These are phyloP conservation scores for Cochlearia excelsa DNA, from an alignment of 345 rosid genomes.

Conservation along the genomic window DNA sequence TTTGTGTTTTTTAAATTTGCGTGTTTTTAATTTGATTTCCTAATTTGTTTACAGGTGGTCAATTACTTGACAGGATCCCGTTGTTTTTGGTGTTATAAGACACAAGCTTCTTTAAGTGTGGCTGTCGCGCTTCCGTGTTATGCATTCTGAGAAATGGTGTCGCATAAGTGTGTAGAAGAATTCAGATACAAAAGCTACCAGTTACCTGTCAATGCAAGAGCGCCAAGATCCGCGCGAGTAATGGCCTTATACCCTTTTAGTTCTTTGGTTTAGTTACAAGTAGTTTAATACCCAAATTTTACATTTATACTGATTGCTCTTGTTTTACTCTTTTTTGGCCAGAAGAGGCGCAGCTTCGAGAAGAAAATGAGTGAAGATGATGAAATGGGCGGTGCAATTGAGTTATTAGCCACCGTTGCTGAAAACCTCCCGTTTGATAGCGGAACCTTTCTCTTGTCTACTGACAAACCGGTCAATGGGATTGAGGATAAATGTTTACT, in stretches of 20 bases:
- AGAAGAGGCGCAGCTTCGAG: constrained; percentile 67
- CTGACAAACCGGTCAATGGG: constrained; percentile 40
- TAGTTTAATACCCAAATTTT: background rate
- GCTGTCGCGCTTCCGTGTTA: constrained; percentile 32
- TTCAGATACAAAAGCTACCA: constrained; percentile 69
- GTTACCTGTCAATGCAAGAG: constrained; percentile 81
- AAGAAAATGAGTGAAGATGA: constrained; percentile 50
- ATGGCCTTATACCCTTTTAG: constrained; percentile 7
- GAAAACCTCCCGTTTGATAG: constrained; percentile 60
- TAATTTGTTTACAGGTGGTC: constrained; percentile 7
- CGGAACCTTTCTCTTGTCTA: constrained; percentile 20
- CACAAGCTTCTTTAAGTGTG: constrained; percentile 12
- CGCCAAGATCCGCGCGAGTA: constrained; percentile 89
- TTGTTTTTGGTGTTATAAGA: constrained; percentile 22
- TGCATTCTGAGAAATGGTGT: constrained; percentile 58
- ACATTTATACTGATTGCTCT: background rate
- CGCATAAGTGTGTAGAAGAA: constrained; percentile 61
- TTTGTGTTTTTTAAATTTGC: background rate
- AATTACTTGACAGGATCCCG: background rate
- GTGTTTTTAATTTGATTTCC: constrained; percentile 5
- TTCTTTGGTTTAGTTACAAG: constrained; percentile 7
- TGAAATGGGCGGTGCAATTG: constrained; percentile 58
- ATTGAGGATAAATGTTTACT: constrained; percentile 39
- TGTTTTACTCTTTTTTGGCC: constrained; percentile 8
- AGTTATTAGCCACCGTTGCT: constrained; percentile 92